Evolutionary conservation across 2,329 filamentous ascomycete species (phyloP), one percentile per base, ranked within the genome.

Genomic region (Geoglossum cookeanum): DNA sequence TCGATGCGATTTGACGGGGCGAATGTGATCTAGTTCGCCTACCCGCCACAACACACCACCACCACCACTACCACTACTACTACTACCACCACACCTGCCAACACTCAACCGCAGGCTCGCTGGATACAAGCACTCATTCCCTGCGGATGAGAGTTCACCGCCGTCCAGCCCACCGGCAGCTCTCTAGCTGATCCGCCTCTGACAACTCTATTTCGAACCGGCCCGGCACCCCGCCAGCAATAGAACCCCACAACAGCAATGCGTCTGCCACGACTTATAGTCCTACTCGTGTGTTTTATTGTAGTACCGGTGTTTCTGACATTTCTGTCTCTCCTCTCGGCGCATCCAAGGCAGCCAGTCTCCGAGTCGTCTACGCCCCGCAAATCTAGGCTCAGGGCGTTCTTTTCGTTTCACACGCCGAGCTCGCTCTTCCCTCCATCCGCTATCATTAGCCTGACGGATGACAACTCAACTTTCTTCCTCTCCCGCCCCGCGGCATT

Each of bases 401-500:
- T 72, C 60, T 75, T 74, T 64, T 73, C 71, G 59, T 75, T 74
- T 67, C 70, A 71, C n/a, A 70, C 71, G 8, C 74, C 90, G 0
- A 87, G 90, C 61, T 89, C 87, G 22, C 80, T 98, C 27, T 98
- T 98, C 68, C 90, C 91, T 3, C 90, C 90, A 3, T 95, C 92
- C 62, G 92, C 92, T 53, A 86, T 94, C 65, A 96, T 98, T 68
- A 95, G 87, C 69, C 78, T 98, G 60, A 95, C 90, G 65, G 89
- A 97, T 70, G 92, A 98, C 71, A 98, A 98, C 70, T 95, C 88
- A 63, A 98, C 92, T 11, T 94, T 94, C 63, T 98, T 98, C 72
- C 77, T 94, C 57, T 90, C 92, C 48, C 79, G 92, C 54, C 92
- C 92, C 59, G 92, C 92, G 56, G 90, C 88, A 44, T 98, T 97